Evolutionary conservation across 805 yeast genomes (phyloP).

Genomic region (Lachancea sp.): DNA sequence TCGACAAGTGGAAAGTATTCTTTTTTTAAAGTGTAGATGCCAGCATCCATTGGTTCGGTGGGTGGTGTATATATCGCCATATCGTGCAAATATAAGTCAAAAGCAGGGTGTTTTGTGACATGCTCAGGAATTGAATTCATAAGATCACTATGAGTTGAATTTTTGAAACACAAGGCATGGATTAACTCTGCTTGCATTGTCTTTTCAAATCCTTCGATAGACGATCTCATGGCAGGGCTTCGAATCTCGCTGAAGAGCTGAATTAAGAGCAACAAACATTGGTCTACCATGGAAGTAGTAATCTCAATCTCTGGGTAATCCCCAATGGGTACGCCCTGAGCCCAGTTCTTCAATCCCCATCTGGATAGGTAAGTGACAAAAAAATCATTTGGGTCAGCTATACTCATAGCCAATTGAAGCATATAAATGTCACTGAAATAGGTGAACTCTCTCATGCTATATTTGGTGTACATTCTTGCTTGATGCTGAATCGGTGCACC

Average conservation of each 20-base stretch:
- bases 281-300: conserved; percentile 65
- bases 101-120: conserved; percentile 61
- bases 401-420: conserved; percentile 54
- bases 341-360: conserved; percentile 62
- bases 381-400: conserved; percentile 49
- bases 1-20: conserved; percentile 52
- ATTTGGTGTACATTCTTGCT: conserved; percentile 66
- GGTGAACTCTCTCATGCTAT: conserved; percentile 78
- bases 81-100: conserved; percentile 53
- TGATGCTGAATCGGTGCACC: conserved; percentile 79
- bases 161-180: conserved; percentile 74
- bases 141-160: conserved; percentile 64
- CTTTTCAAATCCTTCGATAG: conserved; percentile 42
- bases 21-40: conserved; percentile 62
- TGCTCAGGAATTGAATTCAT: conserved; percentile 69
- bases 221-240: conserved; percentile 45
- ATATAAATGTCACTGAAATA: conserved; percentile 71
- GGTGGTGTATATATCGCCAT: conserved; percentile 63
- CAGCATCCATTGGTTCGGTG: conserved; percentile 47
- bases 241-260: conserved; percentile 62
- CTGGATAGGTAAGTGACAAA: conserved; percentile 54
- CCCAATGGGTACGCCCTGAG: conserved; percentile 37
- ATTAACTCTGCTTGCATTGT: conserved; percentile 65
- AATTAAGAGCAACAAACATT: conserved; percentile 62
- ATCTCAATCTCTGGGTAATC: conserved; percentile 40